Evolutionary conservation across 441 rosid genomes (phyloP), one percentile per base, ranked within the genome.

Genomic region (Euphorbia corollata): DNA sequence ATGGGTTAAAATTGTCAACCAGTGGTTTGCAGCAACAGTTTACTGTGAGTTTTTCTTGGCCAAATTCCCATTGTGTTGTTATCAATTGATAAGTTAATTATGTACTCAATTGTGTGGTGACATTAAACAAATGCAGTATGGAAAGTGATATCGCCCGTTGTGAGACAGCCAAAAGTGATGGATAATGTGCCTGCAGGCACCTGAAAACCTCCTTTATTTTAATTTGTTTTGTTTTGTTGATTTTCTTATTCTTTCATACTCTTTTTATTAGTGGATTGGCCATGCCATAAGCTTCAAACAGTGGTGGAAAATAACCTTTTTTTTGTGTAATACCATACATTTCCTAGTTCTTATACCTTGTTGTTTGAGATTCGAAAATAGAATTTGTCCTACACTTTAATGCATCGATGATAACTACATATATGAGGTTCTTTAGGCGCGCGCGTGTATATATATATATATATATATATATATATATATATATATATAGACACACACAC

Each of bases 1-100:
- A 23, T 92, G 96, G 97, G 93, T 92, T 47, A 92, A 92, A 77
- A 85, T 92, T 60, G 60, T 92, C 70, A 92, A 88, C 15, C 90
- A 88, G 83, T 90, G 97, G 98, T 82, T 92, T 30, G 96, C 93
- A 6, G 91, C 97, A 60, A 76, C 84, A 2, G 77, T 88, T 60
- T 90, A 92, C 85, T 10, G 98, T 89, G 73, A 82, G 95, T 73
- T 43, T 71, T 60, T 22, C 15, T 12, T 9, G 7, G 2, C 16
- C 15, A 45, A 45, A 45, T 45, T 2, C 15, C 8, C 8, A 10
- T 8, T 2, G 7, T 38, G 15, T 45, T 45, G 50, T 5, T 45
- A 9, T 27, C 32, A 27, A 27, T 27, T 27, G 9, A 45, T 45
- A 1, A 9, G 9, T 45, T 45, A 11, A 9, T 45, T 1, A 7